phyloP scores from a whole-genome alignment of 2,329 filamentous ascomycete genomes.

The Aquanectria penicillioides region DNA sequence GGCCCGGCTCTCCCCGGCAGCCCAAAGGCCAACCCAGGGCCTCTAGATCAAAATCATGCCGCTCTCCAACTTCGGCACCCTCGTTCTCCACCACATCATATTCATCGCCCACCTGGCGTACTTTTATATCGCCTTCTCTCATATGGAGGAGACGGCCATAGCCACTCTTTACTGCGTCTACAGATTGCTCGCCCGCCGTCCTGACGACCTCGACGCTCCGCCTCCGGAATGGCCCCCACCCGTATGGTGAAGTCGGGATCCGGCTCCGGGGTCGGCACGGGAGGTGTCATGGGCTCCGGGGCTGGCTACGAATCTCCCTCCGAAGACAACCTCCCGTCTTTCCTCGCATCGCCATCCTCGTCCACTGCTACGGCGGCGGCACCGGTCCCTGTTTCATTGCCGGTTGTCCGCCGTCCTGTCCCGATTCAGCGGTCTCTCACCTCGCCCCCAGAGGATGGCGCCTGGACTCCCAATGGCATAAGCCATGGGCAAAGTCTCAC shows the following conservation, averaged over 20 bases:
- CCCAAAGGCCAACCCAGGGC: neutral
- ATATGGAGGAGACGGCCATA: slow-evolving; percentile 58
- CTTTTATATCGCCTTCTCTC: slow-evolving; percentile 60
- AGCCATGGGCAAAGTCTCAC: slow-evolving; percentile 27
- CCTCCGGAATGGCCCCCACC: slow-evolving; percentile 50
- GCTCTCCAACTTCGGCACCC: slow-evolving; percentile 61
- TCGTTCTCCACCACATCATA: slow-evolving; percentile 61
- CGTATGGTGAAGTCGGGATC: slow-evolving; percentile 36
- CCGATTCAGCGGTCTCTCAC: slow-evolving; percentile 33
- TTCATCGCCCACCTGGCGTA: slow-evolving; percentile 65
- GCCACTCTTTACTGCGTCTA: slow-evolving; percentile 59
- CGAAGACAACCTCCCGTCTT: slow-evolving; percentile 45
- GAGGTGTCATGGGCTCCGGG: slow-evolving; percentile 3
- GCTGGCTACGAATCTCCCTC: slow-evolving; percentile 51
- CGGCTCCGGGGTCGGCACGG: slow-evolving; percentile 21
- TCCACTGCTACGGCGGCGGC: neutral
- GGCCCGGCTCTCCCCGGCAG: slow-evolving; percentile 6
- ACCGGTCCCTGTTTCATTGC: neutral
- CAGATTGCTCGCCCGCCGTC: slow-evolving; percentile 57
- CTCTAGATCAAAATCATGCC: slow-evolving; percentile 52
- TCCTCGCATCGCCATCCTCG: slow-evolving; percentile 35
- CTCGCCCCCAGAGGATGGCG: slow-evolving; percentile 16
- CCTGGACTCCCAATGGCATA: slow-evolving; percentile 16
- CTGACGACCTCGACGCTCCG: slow-evolving; percentile 55
- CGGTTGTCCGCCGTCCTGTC: slow-evolving; percentile 21